Conservation (phyloP, 106 monocot species). For the Dactylorhiza incarnata region DNA sequence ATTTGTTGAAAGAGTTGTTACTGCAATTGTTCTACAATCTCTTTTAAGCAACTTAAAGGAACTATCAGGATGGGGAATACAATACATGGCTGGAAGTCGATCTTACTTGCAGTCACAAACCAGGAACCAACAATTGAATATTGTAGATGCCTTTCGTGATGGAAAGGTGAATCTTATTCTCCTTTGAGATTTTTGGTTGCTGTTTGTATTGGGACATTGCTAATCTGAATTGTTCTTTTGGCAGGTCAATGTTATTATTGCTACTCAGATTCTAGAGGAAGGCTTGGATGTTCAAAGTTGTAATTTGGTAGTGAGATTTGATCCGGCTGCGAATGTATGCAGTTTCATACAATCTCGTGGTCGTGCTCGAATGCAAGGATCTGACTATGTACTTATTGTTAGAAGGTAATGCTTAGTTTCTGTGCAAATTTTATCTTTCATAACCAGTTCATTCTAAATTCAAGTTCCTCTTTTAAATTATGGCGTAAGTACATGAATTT, state of each 20-base stretch:
- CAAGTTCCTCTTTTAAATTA: neutral
- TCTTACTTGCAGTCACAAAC: slow-evolving; percentile 29
- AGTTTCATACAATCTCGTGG: slow-evolving; percentile 81
- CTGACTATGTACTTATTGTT: slow-evolving; percentile 49
- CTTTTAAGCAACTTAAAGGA: slow-evolving; percentile 30
- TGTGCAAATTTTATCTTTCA: neutral
- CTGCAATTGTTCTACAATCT: slow-evolving; percentile 43
- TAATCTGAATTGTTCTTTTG: neutral
- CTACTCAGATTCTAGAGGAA: slow-evolving; percentile 74
- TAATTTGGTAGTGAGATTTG: slow-evolving; percentile 67
- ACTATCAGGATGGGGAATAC: slow-evolving; percentile 30
- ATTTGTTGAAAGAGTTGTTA: slow-evolving; percentile 68
- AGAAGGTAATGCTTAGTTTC: slow-evolving; percentile 20
- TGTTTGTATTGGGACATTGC: neutral
- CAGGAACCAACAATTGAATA: slow-evolving; percentile 39
- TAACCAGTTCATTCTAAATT: neutral
- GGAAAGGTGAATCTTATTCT: slow-evolving; percentile 31
- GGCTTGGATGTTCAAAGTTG: slow-evolving; percentile 71
- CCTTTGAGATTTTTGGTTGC: neutral
- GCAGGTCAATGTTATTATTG: slow-evolving; percentile 60
- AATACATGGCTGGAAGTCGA: slow-evolving; percentile 45
- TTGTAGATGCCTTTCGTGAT: slow-evolving; percentile 47
- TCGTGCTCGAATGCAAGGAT: slow-evolving; percentile 57
- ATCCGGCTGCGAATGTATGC: slow-evolving; percentile 43
- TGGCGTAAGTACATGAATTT: neutral